Conservation (phyloP, 176 grass and related monocot genomes). For the Triticum monococcum region DNA sequence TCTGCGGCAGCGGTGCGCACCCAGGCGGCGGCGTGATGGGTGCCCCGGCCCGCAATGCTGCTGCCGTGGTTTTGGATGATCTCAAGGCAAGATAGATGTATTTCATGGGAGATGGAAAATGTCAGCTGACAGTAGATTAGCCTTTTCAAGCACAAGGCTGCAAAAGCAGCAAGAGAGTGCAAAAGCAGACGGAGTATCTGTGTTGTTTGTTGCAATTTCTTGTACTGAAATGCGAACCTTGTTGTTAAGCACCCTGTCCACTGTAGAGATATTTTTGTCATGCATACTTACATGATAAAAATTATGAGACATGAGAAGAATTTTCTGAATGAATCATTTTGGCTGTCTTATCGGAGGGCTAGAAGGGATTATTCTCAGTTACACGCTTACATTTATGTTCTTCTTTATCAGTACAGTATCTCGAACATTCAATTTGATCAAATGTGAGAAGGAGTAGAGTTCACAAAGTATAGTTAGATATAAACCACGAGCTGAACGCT, state of each 20-base stretch:
- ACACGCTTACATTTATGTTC: too few species aligned
- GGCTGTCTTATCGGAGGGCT: neutral
- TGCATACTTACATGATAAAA: neutral
- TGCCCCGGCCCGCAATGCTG: slow-evolving; percentile 78
- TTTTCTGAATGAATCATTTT: neutral
- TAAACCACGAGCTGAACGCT: too few species aligned
- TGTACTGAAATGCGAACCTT: neutral
- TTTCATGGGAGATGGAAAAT: neutral
- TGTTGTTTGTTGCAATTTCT: neutral
- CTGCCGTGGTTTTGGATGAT: slow-evolving; percentile 63
- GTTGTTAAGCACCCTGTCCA: neutral
- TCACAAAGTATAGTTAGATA: too few species aligned
- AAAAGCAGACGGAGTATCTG: neutral
- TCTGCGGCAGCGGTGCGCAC: slow-evolving; percentile 86
- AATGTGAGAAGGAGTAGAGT: too few species aligned
- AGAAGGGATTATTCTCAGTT: neutral
- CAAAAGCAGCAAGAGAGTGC: neutral
- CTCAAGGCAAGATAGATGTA: slow-evolving; percentile 28
- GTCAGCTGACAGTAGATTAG: neutral
- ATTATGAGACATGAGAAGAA: neutral
- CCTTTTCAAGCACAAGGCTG: neutral
- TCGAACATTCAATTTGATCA: neutral
- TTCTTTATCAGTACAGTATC: neutral
- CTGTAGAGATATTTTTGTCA: neutral
- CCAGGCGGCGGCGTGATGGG: slow-evolving; percentile 96